Evolutionary conservation across 331 rosid genomes (phyloP), one percentile per base, ranked within the genome.

Genomic region (Telfairia occidentalis): DNA sequence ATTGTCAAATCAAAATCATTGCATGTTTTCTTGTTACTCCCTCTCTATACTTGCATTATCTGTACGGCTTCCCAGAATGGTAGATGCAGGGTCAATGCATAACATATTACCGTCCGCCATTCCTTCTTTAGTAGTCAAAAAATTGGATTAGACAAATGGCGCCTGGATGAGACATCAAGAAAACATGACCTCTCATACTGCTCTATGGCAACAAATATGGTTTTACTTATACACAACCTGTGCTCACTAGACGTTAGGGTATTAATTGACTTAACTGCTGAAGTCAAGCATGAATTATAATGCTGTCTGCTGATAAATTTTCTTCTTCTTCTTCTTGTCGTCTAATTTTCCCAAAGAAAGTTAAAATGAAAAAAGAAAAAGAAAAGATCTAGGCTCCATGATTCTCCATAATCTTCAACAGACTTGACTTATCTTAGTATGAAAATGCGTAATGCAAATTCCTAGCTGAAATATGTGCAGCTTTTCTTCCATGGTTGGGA

Each of bases 401-500:
- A 59, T 59, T 59, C 40, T 59, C 29, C 40, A 5, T 13, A 59
- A 59, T 30, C 11, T 59, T 21, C 19, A 59, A 29, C 8, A 30
- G 16, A 15, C 38, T 2, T 29, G 29, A n/a, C 32, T 3, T 64
- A 19, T 26, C 46, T 38, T n/a, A 19, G 48, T 9, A 65, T 65
- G 72, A 37, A 64, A 65, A 37, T 38, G 49, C 38, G 32, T 9
- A 10, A 37, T 1, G 11, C n/a, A 65, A 38, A 9, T 9, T 37
- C 49, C 4, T n/a, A 38, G 72, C 50, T 11, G 50, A 66, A 38
- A 40, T 11, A 38, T 66, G 37, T 23, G 35, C 32, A 66, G 73
- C 34, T 23, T 66, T 40, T 40, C 52, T 66, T 66, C 70, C 49
- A 54, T 78, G 63, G 61, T 76, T 80, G 73, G 63, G 59, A 69